Conservation (phyloP, 75 land plant genomes). For the Picea sitchensis region DNA sequence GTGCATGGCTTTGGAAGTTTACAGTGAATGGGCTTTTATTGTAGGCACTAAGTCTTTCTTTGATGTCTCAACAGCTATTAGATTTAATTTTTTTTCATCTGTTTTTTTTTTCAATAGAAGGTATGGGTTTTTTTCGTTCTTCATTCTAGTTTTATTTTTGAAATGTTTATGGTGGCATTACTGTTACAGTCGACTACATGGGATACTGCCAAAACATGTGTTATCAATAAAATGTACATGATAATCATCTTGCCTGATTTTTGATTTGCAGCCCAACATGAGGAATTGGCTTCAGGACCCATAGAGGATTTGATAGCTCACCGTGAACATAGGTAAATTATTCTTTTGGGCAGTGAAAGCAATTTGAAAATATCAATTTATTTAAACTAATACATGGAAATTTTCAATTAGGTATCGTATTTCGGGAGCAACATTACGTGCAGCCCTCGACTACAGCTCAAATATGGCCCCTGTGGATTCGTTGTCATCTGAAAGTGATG, state of each 20-base stretch:
- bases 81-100: no score
- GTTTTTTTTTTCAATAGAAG: no score
- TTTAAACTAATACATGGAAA: constrained; percentile 4
- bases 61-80: no score
- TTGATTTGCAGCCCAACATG: constrained; percentile 39
- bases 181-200: no score
- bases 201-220: background rate
- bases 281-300: constrained; percentile 93
- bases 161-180: background rate
- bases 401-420: constrained; percentile 82
- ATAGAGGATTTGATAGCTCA: constrained; percentile 98
- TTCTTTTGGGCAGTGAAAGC: background rate
- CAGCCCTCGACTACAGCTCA: constrained; percentile 87
- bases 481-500: constrained; percentile 21
- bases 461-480: constrained; percentile 37
- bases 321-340: constrained; percentile 90
- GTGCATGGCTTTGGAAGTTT: background rate
- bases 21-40: no score
- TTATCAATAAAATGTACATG: background rate
- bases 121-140: no score
- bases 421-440: constrained; percentile 90
- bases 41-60: no score
- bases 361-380: background rate
- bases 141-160: background rate
- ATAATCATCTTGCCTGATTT: background rate